These are phyloP conservation scores for Ceratobasidium sp. DNA, from an alignment of 1,284 basidiomycete genomes.

Conservation along the genomic window DNA sequence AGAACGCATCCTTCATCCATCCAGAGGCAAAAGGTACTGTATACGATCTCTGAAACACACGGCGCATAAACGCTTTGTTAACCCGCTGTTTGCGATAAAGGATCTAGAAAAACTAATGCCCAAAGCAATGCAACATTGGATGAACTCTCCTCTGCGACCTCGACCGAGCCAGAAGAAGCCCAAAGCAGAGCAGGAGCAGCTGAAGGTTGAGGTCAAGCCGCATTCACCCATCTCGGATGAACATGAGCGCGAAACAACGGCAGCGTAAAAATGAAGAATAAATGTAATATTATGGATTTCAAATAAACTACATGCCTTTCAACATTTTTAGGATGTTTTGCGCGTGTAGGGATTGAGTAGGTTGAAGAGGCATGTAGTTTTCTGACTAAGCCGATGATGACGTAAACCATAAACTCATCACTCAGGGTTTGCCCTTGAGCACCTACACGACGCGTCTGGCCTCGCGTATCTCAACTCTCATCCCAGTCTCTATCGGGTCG, in stretches of 20 bases:
- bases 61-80: neutral
- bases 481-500: neutral
- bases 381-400: constrained; percentile 15
- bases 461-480: constrained; percentile 32
- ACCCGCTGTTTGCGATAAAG: constrained; percentile 38
- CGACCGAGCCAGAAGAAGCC: constrained; percentile 20
- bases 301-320: no score
- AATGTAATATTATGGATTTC: no score
- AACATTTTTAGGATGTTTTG: neutral
- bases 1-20: constrained; percentile 64
- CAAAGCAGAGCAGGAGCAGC: neutral
- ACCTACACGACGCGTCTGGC: constrained; percentile 35
- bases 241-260: constrained; percentile 15
- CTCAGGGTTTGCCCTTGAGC: constrained; percentile 45
- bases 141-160: constrained; percentile 43
- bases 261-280: constrained; percentile 20
- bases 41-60: no score
- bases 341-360: neutral
- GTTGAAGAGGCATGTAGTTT: neutral
- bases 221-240: constrained; percentile 10
- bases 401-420: constrained; percentile 35
- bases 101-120: constrained; percentile 58
- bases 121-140: constrained; percentile 58
- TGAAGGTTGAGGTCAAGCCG: neutral
- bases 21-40: constrained; percentile 57